Evolutionary conservation across 2,329 filamentous ascomycete genomes (phyloP), one percentile per base, ranked within the genome.

Genomic region (Escovopsis sp.): DNA sequence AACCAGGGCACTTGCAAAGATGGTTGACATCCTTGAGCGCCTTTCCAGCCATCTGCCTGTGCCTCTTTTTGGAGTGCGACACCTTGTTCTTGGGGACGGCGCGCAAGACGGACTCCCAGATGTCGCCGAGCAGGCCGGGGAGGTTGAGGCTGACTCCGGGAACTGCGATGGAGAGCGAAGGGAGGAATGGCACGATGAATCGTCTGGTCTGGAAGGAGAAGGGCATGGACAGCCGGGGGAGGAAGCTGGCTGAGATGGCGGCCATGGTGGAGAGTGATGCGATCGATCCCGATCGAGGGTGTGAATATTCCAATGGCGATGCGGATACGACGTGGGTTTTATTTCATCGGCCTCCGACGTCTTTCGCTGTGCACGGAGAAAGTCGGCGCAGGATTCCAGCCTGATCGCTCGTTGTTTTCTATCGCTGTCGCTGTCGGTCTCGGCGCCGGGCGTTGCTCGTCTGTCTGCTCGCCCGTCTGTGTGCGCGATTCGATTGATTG

Each of bases 41-140:
- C 67, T 98, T 98, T 56, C 91, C 91, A 23, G 88, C 89, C 80
- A 96, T 83, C 59, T 94, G 87, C 55, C 93, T 78, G 58, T 87
- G 81, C 53, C 91, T 76, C 72, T 87, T 94, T 69, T 91, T 94
- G 70, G 85, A 85, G 63, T 98, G 86, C 36, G 89, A 95, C 32
- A 87, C 93, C 75, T 96, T 98, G 69, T 94, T 96, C 74, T 98
- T 98, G 5, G 91, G 91, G 12, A 96, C 91, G 1, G 91, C 91
- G 51, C 80, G 80, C 51, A 98, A 71, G 38, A 98, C 75, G 6
- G 85, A 87, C 52, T 95, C 89, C 89, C 89, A 96, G 55, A 98
- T 79, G 48, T 83, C 84, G 43, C 76, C 79, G 19, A 94, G 65
- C n/a, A 87, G 58, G 40, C 68, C 75, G 8, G 69, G 69, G 10